Base-by-base conservation (phyloP, 768 basidiomycete genomes). In the Lepiota brunneoincarnata region DNA sequence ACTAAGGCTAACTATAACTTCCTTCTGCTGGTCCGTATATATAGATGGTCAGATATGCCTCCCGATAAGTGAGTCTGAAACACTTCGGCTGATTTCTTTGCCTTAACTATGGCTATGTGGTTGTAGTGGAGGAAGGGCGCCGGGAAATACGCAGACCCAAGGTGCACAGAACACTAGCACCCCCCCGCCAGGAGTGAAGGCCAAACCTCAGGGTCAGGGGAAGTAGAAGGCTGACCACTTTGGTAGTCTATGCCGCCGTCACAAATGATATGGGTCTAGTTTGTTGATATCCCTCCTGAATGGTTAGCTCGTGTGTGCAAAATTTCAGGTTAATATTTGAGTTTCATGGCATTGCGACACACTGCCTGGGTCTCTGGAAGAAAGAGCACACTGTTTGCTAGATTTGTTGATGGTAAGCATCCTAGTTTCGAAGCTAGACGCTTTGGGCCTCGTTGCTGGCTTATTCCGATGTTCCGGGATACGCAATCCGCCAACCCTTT, bases 31-130 rank as follows among this genome's bases (percentile, higher is more conserved):
- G 31, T 31, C 10, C 11, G 7, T n/a, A 52, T 36, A 36, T 36
- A 31, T 52, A 52, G 51, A 52, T 45, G 42, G 42, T 34, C 20
- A 37, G 42, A 44, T 39, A 3, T 24, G 3, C 15, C 49, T 39
- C 49, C 49, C 34, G 49, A 31, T 4, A 2, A 18, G 49, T 50
- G 38, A 24, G 41, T 42, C 35, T 52, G 51, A 52, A 52, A 52
- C 51, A 43, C 34, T 52, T 52, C n/a, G 14, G n/a, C n/a, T 17
- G 9, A 5, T 15, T 23, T 21, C 7, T 4, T 14, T 34, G 17
- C 40, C 15, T 39, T 50, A 40, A 50, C n/a, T 26, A 24, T 40
- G 28, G 49, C 14, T 14, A 24, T 50, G 23, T n/a, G 37, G 6
- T 34, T 31, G 28, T 24, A 26, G 31, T 3, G 31, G 31, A 31